Evolutionary conservation across 2,329 filamentous ascomycete genomes (phyloP), one percentile per base, ranked within the genome.

Genomic region (Didymella segeticola): DNA sequence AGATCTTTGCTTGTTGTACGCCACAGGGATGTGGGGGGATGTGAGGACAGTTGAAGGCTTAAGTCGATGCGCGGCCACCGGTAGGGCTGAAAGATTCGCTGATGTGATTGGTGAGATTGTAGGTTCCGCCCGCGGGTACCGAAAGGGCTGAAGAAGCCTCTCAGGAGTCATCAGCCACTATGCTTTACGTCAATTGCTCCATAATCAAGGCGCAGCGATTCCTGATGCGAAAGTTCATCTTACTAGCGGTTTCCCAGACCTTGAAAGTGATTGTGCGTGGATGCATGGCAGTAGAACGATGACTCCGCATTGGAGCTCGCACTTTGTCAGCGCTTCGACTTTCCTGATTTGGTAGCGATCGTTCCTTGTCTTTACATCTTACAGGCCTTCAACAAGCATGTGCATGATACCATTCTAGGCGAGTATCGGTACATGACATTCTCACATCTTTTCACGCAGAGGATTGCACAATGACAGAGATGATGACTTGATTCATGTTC

Each of bases 11-110:
- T 38, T 20, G 27, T 41, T 14, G 29, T 20, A 41, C 45, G 42
- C 47, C 41, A 47, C 53, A 30, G 43, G 31, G 39, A 39, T 43
- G 37, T 43, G 42, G 41, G 25, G 27, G 27, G 20, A 8, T 19
- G 17, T 25, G 37, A 33, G 36, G 26, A 33, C n/a, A 8, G 19
- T 15, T 36, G 34, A 15, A 46, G 20, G 53, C 43, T 51, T 47
- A 51, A 22, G 47, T 43, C 43, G 42, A 38, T 39, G 42, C 53
- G 53, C 47, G 53, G 47, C 22, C 37, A 47, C 33, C 53, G 53
- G 25, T 47, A 43, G 43, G 53, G 43, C 42, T 43, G 37, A 30
- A 7, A 9, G 7, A 2, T 2, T 11, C 25, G 14, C 8, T 15
- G 22, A 12, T 31, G 30, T 46, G 46, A 55, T 50, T 54, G 51